Base-by-base conservation (phyloP, 164 flowering plant genomes). In the Houttuynia cordata region DNA sequence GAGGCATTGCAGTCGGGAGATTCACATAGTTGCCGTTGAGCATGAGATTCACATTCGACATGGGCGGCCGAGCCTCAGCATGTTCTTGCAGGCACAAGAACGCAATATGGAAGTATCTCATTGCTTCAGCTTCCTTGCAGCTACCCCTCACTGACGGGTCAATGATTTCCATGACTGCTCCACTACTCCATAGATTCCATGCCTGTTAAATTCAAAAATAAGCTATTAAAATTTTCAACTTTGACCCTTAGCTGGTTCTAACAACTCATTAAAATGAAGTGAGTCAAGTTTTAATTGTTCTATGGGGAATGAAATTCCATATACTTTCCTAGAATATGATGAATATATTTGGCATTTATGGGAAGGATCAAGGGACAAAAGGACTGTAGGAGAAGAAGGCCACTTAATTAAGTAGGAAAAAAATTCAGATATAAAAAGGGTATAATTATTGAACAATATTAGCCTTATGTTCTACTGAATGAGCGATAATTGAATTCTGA, bases 51-150 rank as follows among this genome's bases (percentile, higher is more conserved):
- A 64, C 61, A 1, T 18, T 23, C 3, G 62, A 39, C 71, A 72
- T 68, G 50, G 63, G 54, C 7, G 75, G 75, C 25, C 75, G 47
- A 23, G 64, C 58, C 5, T n/a, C 40, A 6, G 66, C 56, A 39
- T 24, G 15, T 60, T 67, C 77, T 70, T 66, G 74, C 8, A 72
- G 70, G 14, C 80, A 77, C 12, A 74, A 51, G 1, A 74, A 63
- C 39, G 77, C 77, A 13, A 77, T 49, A 17, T 77, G 78, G 22
- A 77, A 69, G 62, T 78, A 74, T 58, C 71, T 59, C 41, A 59
- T 14, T 12, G 64, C 72, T 62, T 67, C 70, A 51, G 15, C 12
- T 0, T 53, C 13, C 20, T 63, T 19, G 37, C 57, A 58, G 20
- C 73, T 61, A 10, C 57, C 60, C 7, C 34, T 21, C 12, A 74